Evolutionary conservation across 768 basidiomycete genomes (phyloP).

Genomic region (Hericium alpestre): DNA sequence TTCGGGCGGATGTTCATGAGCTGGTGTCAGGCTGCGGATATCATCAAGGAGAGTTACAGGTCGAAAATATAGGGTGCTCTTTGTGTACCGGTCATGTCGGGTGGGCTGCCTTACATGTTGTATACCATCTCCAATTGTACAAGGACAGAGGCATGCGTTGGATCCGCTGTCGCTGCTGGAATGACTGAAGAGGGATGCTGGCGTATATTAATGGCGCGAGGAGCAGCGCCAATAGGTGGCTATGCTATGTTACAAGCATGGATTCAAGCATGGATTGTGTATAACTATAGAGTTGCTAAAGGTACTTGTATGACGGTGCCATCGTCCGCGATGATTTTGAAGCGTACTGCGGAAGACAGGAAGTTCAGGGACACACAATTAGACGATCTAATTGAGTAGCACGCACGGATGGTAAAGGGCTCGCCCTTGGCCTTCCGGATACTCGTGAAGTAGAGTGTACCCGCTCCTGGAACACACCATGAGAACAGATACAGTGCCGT

Average conservation of each 20-base stretch:
- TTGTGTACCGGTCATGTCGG: too few species aligned
- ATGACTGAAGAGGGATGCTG: too few species aligned
- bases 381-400: not conserved
- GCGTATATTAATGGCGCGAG: too few species aligned
- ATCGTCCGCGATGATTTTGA: conserved; percentile 8
- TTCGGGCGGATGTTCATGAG: not conserved
- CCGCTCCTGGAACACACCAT: conserved; percentile 35
- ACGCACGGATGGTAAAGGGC: conserved; percentile 59
- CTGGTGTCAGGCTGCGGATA: not conserved
- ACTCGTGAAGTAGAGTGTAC: conserved; percentile 77
- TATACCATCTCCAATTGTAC: too few species aligned
- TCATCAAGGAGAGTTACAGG: not conserved
- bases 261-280: too few species aligned
- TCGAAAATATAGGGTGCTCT: too few species aligned
- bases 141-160: too few species aligned
- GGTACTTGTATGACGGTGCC: conserved; percentile 1
- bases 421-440: conserved; percentile 66
- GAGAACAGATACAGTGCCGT: not conserved
- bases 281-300: not conserved
- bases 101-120: too few species aligned
- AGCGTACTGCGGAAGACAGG: conserved; percentile 1
- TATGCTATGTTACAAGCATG: too few species aligned
- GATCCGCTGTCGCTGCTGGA: too few species aligned
- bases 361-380: not conserved
- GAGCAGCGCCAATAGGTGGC: too few species aligned